Percentiles rank a stretch among this genome's conserved stretches.
These are phyloP conservation scores for Penicillium sp. DNA, from an alignment of 2,329 filamentous ascomycete genomes.

Conservation along the genomic window DNA sequence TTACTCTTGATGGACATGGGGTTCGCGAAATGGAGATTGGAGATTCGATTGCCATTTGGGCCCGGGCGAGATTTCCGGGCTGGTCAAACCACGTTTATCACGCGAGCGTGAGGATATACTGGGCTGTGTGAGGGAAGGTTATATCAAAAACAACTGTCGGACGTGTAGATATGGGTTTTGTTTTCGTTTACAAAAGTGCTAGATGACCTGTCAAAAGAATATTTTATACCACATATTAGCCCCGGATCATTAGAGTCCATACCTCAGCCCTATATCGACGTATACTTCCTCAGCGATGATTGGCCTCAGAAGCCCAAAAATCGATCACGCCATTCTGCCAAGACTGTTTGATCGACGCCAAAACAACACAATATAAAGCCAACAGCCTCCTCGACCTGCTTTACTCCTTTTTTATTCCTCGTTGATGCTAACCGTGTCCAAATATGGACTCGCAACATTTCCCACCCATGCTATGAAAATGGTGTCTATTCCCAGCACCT, in stretches of 20 bases:
- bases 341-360: constrained; percentile 18
- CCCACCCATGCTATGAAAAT: background rate
- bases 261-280: background rate
- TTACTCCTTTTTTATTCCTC: background rate
- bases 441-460: background rate
- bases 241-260: background rate
- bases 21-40: constrained; percentile 31
- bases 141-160: background rate
- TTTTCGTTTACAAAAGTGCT: background rate
- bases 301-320: constrained; percentile 5
- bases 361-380: constrained; percentile 23
- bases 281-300: constrained; percentile 1
- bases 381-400: constrained; percentile 14
- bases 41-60: constrained; percentile 34
- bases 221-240: background rate
- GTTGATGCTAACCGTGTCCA: background rate
- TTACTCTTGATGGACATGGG: constrained; percentile 29
- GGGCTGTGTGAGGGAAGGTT: constrained; percentile 24
- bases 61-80: constrained; percentile 30
- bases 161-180: background rate
- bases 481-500: background rate
- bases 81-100: constrained; percentile 31
- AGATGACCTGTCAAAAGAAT: too few relatives aligned
- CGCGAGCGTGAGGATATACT: constrained; percentile 30
- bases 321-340: constrained; percentile 32